phyloP scores from a whole-genome alignment of 495 filamentous ascomycete genomes.

The Xylaria acuta region DNA sequence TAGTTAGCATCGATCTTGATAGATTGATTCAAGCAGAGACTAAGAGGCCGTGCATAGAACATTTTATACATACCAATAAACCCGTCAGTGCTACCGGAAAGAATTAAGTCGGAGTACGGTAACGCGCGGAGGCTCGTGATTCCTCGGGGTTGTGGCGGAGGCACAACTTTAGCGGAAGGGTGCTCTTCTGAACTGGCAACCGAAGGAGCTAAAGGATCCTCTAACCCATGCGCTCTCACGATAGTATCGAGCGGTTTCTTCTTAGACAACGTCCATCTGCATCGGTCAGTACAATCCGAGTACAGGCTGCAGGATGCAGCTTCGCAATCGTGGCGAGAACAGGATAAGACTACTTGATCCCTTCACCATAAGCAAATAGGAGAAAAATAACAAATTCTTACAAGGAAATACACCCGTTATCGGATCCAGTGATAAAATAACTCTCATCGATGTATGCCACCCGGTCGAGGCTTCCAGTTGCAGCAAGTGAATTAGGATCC shows the following conservation, averaged over 20 bases:
- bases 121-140: conserved; percentile 88
- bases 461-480: conserved; percentile 89
- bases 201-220: conserved; percentile 65
- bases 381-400: conserved; percentile 8
- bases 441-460: conserved; percentile 88
- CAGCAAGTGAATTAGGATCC: conserved; percentile 49
- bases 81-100: conserved; percentile 95
- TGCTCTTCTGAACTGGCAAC: conserved; percentile 73
- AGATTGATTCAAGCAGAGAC: not conserved
- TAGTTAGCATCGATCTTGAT: not conserved
- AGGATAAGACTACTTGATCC: too few relatives aligned
- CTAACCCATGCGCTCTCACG: conserved; percentile 81
- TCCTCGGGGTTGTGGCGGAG: conserved; percentile 76
- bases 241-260: conserved; percentile 92
- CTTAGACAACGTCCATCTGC: conserved; percentile 79
- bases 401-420: conserved; percentile 84
- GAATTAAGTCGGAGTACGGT: conserved; percentile 84
- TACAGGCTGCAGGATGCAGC: not conserved
- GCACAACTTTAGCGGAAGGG: conserved; percentile 59
- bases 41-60: not conserved
- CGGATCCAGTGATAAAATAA: conserved; percentile 90
- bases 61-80: conserved; percentile 78
- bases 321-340: not conserved
- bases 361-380: not conserved
- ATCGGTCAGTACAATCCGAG: not conserved